Percentiles rank a stretch among this genome's conserved stretches.
Evolutionary conservation across 345 rosid species (phyloP).

Genomic region (Schrenkiella parvula): DNA sequence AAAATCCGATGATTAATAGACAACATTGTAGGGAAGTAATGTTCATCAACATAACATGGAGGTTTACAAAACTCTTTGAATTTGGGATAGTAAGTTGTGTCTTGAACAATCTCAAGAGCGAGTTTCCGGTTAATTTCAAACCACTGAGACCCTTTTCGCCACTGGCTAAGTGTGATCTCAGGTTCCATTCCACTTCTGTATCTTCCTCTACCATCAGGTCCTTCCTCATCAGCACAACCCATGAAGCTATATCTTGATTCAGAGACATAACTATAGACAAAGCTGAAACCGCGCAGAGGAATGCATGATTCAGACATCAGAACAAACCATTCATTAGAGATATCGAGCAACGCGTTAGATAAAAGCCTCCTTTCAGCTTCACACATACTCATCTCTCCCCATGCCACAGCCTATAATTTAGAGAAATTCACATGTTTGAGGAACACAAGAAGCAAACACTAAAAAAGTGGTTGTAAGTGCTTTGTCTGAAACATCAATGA

Average conservation of each 20-base stretch:
- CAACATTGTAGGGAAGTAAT: constrained; percentile 88
- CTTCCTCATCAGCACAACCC: constrained; percentile 71
- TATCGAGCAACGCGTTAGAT: constrained; percentile 83
- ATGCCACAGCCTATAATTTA: constrained; percentile 53
- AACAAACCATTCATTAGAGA: constrained; percentile 86
- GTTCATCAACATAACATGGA: constrained; percentile 86
- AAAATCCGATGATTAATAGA: constrained; percentile 50
- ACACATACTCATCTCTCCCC: constrained; percentile 97
- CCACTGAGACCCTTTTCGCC: constrained; percentile 99
- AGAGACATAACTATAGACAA: constrained; percentile 56
- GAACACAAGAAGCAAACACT: constrained; percentile 8
- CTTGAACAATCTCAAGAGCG: constrained; percentile 59
- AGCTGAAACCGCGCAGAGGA: constrained; percentile 71
- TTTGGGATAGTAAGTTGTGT: constrained; percentile 64
- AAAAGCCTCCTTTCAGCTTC: constrained; percentile 91
- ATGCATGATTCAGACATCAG: constrained; percentile 86
- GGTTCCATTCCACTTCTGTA: constrained; percentile 59
- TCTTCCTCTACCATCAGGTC: constrained; percentile 84
- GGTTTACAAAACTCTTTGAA: constrained; percentile 69
- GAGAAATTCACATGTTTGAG: neutral
- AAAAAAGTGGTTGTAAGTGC: neutral
- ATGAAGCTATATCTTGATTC: constrained; percentile 64
- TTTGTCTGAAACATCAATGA: neutral
- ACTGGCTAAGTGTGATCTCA: constrained; percentile 59
- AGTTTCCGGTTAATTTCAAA: constrained; percentile 70